Base-by-base conservation (phyloP, 2,329 filamentous ascomycete genomes). In the Aspergillus jensenii region DNA sequence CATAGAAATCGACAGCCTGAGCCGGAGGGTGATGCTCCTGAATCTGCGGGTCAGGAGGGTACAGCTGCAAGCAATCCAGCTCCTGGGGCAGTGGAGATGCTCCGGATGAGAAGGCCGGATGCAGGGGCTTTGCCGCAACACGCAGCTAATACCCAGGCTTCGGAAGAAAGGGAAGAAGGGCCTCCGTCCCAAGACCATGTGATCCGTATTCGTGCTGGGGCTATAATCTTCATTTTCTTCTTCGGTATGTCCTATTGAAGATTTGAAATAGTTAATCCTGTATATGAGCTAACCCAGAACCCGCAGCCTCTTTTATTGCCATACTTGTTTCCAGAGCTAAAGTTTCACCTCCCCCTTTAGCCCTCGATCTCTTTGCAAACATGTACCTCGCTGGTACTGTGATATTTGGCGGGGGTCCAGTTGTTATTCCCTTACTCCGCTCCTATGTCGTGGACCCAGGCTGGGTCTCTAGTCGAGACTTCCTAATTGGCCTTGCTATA, bases 381-480 rank as follows among this genome's bases (percentile, higher is more conserved):
- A 83, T 91, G 74, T 90, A 88, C 66, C 84, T 91, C 0, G 88
- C 88, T 0, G 89, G 89, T 0, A 91, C 88, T 1, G 82, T 87
- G 57, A 87, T 86, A 61, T 85, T 87, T 50, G 86, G 86, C 4
- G 86, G 86, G 3, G 86, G 86, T 0, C 86, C 86, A 0, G 86
- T 88, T 0, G 86, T 88, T 0, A 87, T 88, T 44, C 86, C 86
- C 0, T 78, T 89, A 0, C 76, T 88, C 1, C 78, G 84, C n/a
- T 81, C 85, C 35, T 78, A 78, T 63, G 77, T 90, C 39, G 89
- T 91, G 0, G 79, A 81, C 0, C 85, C 87, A 25, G 85, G 86
- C 6, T 91, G 88, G 88, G 88, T 91, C 0, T 84, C 81, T 0
- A 79, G 86, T 0, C 82, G 89, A 4, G 87, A 91, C 68, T 91